These are phyloP conservation scores for Talaromyces sp. DNA, from an alignment of 2,329 filamentous ascomycete genomes.

Conservation along the genomic window DNA sequence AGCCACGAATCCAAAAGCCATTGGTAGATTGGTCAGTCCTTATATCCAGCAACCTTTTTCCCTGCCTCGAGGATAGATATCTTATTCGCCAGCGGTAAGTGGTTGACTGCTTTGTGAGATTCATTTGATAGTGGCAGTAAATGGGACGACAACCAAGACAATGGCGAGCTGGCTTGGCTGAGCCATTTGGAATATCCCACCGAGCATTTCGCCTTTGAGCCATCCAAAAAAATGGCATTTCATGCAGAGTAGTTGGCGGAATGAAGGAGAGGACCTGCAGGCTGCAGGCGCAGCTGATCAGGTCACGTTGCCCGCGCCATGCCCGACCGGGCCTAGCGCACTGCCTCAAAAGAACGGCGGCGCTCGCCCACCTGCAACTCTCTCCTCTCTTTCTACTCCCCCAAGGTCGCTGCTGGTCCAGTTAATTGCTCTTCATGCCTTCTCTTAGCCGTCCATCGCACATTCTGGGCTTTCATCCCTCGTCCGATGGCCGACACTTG, in stretches of 20 bases:
- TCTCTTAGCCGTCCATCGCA: slow-evolving; percentile 25
- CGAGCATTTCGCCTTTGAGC: too few relatives aligned
- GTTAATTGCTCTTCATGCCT: slow-evolving; percentile 36
- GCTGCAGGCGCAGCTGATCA: not conserved
- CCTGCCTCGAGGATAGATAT: too few relatives aligned
- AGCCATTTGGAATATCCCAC: too few relatives aligned
- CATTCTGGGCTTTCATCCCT: slow-evolving; percentile 23
- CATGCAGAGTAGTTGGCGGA: too few relatives aligned
- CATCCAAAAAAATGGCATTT: too few relatives aligned
- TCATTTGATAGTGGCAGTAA: too few relatives aligned
- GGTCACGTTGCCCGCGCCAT: slow-evolving; percentile 10
- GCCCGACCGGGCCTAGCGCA: slow-evolving; percentile 2
- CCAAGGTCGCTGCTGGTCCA: not conserved
- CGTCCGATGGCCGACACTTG: slow-evolving; percentile 61
- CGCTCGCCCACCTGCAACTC: not conserved
- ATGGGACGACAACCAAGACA: too few relatives aligned
- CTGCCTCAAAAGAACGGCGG: not conserved
- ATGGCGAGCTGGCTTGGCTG: too few relatives aligned
- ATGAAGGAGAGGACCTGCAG: too few relatives aligned
- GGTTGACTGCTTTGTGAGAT: too few relatives aligned
- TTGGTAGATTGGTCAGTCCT: not conserved
- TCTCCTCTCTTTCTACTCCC: not conserved
- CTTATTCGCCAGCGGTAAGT: too few relatives aligned
- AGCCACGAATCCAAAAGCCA: not conserved
- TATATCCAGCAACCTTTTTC: not conserved